Evolutionary conservation across 495 filamentous ascomycete genomes (phyloP).

Genomic region (Penicillium taxi): DNA sequence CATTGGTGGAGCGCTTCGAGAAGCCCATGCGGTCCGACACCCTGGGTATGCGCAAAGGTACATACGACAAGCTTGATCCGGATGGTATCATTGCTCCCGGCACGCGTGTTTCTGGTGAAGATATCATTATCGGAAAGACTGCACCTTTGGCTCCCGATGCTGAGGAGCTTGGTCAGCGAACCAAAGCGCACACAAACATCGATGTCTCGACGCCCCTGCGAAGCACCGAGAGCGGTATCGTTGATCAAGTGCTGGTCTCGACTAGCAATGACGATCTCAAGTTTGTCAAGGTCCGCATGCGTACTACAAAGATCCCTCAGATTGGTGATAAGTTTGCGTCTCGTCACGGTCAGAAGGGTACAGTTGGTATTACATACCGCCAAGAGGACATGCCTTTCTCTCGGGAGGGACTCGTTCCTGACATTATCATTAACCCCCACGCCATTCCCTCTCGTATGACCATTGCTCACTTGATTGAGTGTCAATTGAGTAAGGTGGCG

Average conservation of each 20-base stretch:
- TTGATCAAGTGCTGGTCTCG: slow-evolving; percentile 86
- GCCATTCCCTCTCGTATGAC: slow-evolving; percentile 99
- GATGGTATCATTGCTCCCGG: slow-evolving; percentile 92
- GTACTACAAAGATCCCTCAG: slow-evolving; percentile 95
- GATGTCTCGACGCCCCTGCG: slow-evolving; percentile 91
- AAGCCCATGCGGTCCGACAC: slow-evolving; percentile 87
- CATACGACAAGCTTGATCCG: slow-evolving; percentile 95
- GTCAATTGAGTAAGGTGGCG: slow-evolving; percentile 90
- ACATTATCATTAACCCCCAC: slow-evolving; percentile 98
- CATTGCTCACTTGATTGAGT: slow-evolving; percentile 99
- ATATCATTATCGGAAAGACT: slow-evolving; percentile 99
- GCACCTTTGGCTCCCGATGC: slow-evolving; percentile 86
- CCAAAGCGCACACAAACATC: slow-evolving; percentile 80
- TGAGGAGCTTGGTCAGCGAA: slow-evolving; percentile 88
- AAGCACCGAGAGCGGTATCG: slow-evolving; percentile 91
- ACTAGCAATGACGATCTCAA: slow-evolving; percentile 77
- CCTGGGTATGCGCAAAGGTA: slow-evolving; percentile 83
- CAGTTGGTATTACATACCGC: slow-evolving; percentile 94
- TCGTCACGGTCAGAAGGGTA: slow-evolving; percentile 98
- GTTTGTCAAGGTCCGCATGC: slow-evolving; percentile 94
- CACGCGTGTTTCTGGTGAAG: slow-evolving; percentile 88
- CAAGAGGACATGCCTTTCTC: slow-evolving; percentile 99
- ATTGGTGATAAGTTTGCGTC: slow-evolving; percentile 99
- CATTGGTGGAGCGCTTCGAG: slow-evolving; percentile 84
- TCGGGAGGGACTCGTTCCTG: slow-evolving; percentile 79